Evolutionary conservation across 176 grass and related monocot species (phyloP).

Genomic region (Ensete ventricosum): DNA sequence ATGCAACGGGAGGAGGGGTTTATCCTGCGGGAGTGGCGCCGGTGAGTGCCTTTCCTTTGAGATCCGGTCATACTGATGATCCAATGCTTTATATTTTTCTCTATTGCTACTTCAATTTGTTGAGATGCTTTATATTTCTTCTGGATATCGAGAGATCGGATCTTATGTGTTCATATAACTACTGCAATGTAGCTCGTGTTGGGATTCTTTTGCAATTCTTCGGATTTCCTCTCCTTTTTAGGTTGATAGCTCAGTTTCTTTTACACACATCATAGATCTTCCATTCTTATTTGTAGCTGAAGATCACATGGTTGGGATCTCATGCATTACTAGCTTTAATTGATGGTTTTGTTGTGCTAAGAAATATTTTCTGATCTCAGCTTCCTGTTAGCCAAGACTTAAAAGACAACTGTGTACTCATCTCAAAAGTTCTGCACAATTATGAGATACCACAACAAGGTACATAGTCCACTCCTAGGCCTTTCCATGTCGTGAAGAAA

Average conservation of each 20-base stretch:
- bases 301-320: background rate
- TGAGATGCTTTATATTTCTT: no score
- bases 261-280: background rate
- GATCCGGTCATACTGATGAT: background rate
- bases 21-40: background rate
- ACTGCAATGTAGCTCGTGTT: background rate
- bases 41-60: background rate
- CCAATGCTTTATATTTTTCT: no score
- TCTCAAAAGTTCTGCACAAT: no score
- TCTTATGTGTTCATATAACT: background rate
- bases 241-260: background rate
- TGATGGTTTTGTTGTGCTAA: no score
- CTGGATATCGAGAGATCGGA: background rate
- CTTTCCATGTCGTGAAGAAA: no score
- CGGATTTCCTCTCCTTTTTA: background rate
- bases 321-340: background rate
- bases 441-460: no score
- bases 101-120: background rate
- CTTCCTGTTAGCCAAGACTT: no score
- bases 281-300: background rate
- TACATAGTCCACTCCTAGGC: no score
- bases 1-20: constrained; percentile 6
- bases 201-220: background rate
- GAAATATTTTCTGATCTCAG: no score
- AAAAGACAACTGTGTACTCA: no score